phyloP scores from a whole-genome alignment of 805 yeast species.

The Starmerella stellata region DNA sequence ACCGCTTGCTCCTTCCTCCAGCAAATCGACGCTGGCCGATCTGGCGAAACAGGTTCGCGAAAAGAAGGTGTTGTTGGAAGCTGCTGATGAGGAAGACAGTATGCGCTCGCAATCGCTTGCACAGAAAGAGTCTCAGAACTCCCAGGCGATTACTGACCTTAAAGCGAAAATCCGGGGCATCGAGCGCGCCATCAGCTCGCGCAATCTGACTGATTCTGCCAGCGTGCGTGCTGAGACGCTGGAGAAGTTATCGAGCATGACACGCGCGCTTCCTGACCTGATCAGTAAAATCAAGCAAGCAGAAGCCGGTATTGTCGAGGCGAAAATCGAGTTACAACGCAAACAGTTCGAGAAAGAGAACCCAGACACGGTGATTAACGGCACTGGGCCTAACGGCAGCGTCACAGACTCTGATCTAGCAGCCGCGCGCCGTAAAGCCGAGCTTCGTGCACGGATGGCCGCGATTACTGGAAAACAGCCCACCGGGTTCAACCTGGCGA shows the following conservation, averaged over 20 bases:
- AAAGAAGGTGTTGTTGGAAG: conserved; percentile 50
- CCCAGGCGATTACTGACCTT: conserved; percentile 43
- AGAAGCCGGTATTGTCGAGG: conserved; percentile 49
- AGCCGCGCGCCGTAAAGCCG: conserved; percentile 62
- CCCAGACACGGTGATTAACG: conserved; percentile 54
- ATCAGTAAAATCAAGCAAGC: conserved; percentile 43
- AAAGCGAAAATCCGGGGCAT: conserved; percentile 38
- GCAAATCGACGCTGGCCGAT: conserved; percentile 28
- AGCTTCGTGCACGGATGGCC: conserved; percentile 75
- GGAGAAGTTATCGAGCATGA: conserved; percentile 39
- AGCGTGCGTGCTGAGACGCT: conserved; percentile 30
- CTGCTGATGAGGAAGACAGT: conserved; percentile 40
- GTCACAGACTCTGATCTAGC: conserved; percentile 69
- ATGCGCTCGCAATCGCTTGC: conserved; percentile 25
- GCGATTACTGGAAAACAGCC: conserved; percentile 66
- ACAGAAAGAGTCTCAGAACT: conserved; percentile 25
- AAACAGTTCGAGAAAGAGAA: conserved; percentile 37
- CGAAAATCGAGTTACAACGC: conserved; percentile 48
- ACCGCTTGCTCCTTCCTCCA: neutral
- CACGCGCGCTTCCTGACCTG: conserved; percentile 55
- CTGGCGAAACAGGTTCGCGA: conserved; percentile 52
- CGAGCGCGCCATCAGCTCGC: conserved; percentile 24
- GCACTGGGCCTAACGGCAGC: conserved; percentile 75
- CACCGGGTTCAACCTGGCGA: conserved; percentile 24
- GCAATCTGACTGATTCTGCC: conserved; percentile 13